Percentiles rank a stretch among this genome's conserved stretches.
Conservation (phyloP, 2,329 filamentous ascomycete genomes). For the Fusarium stilboides region DNA sequence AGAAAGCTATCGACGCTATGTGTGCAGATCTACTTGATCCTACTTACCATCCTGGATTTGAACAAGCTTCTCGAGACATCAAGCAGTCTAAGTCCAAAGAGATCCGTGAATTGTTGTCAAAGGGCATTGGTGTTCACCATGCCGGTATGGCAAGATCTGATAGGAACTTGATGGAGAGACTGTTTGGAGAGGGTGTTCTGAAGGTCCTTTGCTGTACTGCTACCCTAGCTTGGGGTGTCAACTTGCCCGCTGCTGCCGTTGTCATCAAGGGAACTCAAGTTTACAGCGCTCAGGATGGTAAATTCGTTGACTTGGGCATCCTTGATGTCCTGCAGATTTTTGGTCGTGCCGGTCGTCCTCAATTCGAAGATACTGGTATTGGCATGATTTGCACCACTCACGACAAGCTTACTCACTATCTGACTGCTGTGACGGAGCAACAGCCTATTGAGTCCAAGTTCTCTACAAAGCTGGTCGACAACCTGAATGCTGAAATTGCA, state of each 20-base stretch:
- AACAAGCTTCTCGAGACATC: constrained; percentile 85
- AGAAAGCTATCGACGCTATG: constrained; percentile 87
- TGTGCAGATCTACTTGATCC: constrained; percentile 89
- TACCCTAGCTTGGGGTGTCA: constrained; percentile 98
- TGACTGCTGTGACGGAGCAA: constrained; percentile 94
- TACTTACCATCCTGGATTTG: constrained; percentile 82
- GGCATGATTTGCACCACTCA: constrained; percentile 98
- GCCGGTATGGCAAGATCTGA: constrained; percentile 96
- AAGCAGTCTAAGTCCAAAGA: constrained; percentile 89
- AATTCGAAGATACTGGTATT: constrained; percentile 97
- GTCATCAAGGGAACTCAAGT: constrained; percentile 98
- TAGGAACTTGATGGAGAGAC: constrained; percentile 92
- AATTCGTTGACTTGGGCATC: constrained; percentile 96
- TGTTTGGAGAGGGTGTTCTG: constrained; percentile 92
- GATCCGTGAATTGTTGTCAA: constrained; percentile 88
- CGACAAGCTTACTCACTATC: constrained; percentile 93
- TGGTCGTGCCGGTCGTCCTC: constrained; percentile 95
- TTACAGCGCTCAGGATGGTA: constrained; percentile 96
- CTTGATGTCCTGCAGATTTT: constrained; percentile 98
- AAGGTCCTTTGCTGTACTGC: constrained; percentile 99
- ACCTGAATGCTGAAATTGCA: constrained; percentile 94
- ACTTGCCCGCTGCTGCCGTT: constrained; percentile 95
- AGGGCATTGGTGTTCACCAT: constrained; percentile 95
- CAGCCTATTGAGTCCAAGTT: constrained; percentile 98
- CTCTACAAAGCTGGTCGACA: constrained; percentile 93